Conservation (phyloP, 2,329 filamentous ascomycete genomes). For the Macrophomina phaseolina region DNA sequence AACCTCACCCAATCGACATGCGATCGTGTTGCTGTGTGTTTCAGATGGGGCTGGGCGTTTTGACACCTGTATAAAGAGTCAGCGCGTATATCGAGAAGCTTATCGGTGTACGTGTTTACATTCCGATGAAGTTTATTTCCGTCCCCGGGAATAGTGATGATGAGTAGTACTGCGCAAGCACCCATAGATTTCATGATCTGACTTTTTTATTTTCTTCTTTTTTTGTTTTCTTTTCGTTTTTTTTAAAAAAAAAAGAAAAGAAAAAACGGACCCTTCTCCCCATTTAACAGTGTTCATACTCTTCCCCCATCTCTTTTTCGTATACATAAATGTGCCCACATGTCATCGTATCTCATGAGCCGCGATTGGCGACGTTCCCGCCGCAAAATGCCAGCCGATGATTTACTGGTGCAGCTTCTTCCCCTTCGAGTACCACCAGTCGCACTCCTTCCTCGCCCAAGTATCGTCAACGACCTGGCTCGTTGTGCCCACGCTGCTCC, state of each 20-base stretch:
- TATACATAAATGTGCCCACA: not conserved
- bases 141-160: too few relatives aligned
- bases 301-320: not conserved
- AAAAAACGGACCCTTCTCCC: too few relatives aligned
- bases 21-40: not conserved
- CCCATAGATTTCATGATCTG: too few relatives aligned
- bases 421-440: constrained; percentile 67
- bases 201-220: too few relatives aligned
- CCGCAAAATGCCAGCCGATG: not conserved
- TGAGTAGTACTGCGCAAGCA: too few relatives aligned
- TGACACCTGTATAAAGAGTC: not conserved
- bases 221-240: too few relatives aligned
- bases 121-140: too few relatives aligned
- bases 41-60: not conserved
- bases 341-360: not conserved
- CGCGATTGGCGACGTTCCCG: too few relatives aligned
- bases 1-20: constrained; percentile 1
- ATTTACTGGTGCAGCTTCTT: constrained; percentile 32
- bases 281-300: too few relatives aligned
- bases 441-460: constrained; percentile 57
- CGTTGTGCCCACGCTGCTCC: constrained; percentile 48
- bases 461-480: constrained; percentile 52
- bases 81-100: not conserved
- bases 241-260: too few relatives aligned
- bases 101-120: too few relatives aligned